Evolutionary conservation across 306 rosid species (phyloP).

Genomic region (Vigna radiata): DNA sequence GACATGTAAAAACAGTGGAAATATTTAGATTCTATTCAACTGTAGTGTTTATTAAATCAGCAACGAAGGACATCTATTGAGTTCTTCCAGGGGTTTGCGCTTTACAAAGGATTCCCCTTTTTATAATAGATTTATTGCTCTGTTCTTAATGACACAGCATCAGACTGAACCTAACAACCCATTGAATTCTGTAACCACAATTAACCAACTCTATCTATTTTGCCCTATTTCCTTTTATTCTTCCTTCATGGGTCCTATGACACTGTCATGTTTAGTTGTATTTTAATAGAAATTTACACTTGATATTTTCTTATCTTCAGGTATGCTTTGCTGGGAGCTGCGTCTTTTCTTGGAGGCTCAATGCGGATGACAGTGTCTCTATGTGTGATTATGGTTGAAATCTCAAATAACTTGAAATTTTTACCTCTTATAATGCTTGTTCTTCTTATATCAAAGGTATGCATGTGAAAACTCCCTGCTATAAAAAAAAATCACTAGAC

Average conservation of each 20-base stretch:
- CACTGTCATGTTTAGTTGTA: conserved; percentile 11
- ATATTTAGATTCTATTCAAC: not conserved
- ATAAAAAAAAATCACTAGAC: conserved; percentile 7
- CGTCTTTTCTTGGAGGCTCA: conserved; percentile 98
- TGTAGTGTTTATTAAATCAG: not conserved
- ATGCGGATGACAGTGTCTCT: conserved; percentile 97
- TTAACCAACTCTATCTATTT: not conserved
- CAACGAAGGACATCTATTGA: not conserved
- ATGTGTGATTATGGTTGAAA: conserved; percentile 98
- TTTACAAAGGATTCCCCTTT: not conserved
- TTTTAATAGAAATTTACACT: conserved; percentile 41
- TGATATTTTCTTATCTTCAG: conserved; percentile 59
- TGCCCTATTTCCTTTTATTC: not conserved
- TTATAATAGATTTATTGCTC: not conserved
- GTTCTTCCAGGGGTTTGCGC: not conserved
- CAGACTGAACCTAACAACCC: not conserved
- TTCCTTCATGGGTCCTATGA: not conserved
- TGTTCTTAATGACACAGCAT: not conserved
- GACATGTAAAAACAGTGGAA: not conserved
- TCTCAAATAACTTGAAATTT: conserved; percentile 86
- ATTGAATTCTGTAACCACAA: not conserved
- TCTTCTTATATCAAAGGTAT: conserved; percentile 97
- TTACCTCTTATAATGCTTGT: conserved; percentile 96
- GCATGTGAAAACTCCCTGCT: conserved; percentile 33
- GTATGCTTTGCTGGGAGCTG: conserved; percentile 98